Evolutionary conservation across 495 filamentous ascomycete genomes (phyloP).

Genomic region (Clavariopsis aquatica): DNA sequence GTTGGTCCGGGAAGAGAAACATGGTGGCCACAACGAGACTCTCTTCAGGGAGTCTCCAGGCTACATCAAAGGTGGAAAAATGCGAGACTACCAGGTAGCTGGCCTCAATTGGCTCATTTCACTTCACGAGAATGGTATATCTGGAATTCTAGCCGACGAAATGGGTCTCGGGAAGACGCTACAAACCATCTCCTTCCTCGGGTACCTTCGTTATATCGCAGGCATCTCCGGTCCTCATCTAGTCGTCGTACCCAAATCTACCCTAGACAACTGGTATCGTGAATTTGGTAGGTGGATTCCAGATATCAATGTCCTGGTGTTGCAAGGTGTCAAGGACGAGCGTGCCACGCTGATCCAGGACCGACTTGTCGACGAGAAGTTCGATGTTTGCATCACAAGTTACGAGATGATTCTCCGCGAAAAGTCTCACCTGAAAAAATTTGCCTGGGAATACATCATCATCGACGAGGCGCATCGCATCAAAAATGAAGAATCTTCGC

Average conservation of each 20-base stretch:
- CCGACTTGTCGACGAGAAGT: slow-evolving; percentile 84
- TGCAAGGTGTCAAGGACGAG: slow-evolving; percentile 96
- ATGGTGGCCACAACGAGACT: slow-evolving; percentile 79
- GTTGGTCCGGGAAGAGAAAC: slow-evolving; percentile 85
- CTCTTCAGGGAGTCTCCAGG: slow-evolving; percentile 89
- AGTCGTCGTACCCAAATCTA: slow-evolving; percentile 93
- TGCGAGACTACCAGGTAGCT: slow-evolving; percentile 95
- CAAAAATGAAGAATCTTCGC: slow-evolving; percentile 97
- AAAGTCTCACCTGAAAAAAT: slow-evolving; percentile 93
- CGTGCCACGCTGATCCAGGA: slow-evolving; percentile 86
- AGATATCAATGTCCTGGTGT: slow-evolving; percentile 88
- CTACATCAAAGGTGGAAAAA: slow-evolving; percentile 79
- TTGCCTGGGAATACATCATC: slow-evolving; percentile 99
- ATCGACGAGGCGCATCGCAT: slow-evolving; percentile 99
- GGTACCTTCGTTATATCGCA: slow-evolving; percentile 87
- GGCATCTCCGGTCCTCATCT: slow-evolving; percentile 92
- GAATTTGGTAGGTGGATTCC: slow-evolving; percentile 95
- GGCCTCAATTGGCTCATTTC: slow-evolving; percentile 99
- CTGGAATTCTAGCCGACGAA: slow-evolving; percentile 94
- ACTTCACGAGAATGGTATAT: slow-evolving; percentile 97
- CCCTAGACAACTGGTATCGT: slow-evolving; percentile 96
- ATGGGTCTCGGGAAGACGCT: slow-evolving; percentile 96
- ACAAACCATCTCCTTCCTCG: slow-evolving; percentile 88
- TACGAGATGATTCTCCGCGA: slow-evolving; percentile 97
- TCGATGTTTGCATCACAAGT: slow-evolving; percentile 92